Base-by-base conservation (phyloP, 345 rosid genomes). In the Anacardium occidentale region DNA sequence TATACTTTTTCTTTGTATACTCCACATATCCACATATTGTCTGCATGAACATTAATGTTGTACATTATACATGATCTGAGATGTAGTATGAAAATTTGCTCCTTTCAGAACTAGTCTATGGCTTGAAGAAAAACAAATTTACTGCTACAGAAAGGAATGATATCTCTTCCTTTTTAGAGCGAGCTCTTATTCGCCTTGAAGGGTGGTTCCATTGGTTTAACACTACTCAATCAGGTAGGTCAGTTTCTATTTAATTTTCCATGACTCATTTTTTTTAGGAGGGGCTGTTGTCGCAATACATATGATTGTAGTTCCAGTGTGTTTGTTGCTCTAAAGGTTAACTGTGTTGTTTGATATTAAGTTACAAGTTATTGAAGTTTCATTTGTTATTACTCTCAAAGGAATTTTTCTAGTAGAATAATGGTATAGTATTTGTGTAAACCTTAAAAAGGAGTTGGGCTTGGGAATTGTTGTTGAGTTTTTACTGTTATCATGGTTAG, bases 191-290 rank as follows among this genome's bases (percentile, higher is more conserved):
- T 74, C 88, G 98, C 15, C 83, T 94, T 73, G 97, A 92, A 72
- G 94, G 91, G 72, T 92, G 98, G 96, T 90, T 85, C 78, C 85
- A 88, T 47, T 94, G 98, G 98, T 92, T 87, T 80, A 85, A 89
- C 74, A 88, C 94, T 14, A 88, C 97, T 26, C 96, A 94, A 69
- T 81, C 84, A 85, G 97, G 98, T 92, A 87, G 24, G 13, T 74
- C 42, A 34, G 50, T 54, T 64, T 64, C 51, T 18, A 48, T 63
- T 58, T 51, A 17, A 32, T 40, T 15, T 66, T 61, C 68, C 62
- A 15, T 34, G 10, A 29, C 56, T 51, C 18, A 1, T 29, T 40
- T 17, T 13, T 2, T 67, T 55, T n/a, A 51, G 18, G 44, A 48
- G 42, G 7, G 17, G 32, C 1, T 66, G 40, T 60, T 55, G 48